Conservation (phyloP, 768 basidiomycete genomes). For the Xanthoconium purpureum region DNA sequence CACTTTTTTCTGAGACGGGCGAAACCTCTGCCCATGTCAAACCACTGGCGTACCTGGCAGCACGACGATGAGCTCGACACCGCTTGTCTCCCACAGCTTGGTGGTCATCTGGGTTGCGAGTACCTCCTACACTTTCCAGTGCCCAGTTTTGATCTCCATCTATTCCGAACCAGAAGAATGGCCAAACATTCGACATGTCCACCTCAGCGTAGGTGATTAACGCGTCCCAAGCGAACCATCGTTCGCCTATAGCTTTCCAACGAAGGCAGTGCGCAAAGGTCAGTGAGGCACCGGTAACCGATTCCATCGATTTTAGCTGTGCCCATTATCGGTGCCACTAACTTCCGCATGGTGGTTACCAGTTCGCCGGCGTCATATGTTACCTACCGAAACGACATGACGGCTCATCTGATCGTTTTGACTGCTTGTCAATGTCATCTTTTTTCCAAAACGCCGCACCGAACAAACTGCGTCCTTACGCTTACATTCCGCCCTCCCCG, state of each 20-base stretch:
- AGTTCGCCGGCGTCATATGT: background rate
- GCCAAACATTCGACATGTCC: no score
- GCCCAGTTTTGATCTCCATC: background rate
- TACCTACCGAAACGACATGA: background rate
- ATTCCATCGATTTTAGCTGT: background rate
- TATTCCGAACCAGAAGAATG: background rate
- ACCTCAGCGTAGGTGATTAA: no score
- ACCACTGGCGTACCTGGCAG: conserved; percentile 1
- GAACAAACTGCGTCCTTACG: background rate
- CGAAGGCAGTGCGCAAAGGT: background rate
- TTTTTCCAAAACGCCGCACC: no score
- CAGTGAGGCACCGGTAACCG: background rate
- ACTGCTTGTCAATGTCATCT: background rate
- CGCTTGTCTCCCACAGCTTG: conserved; percentile 12
- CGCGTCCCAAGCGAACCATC: background rate
- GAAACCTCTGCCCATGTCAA: background rate
- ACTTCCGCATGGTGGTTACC: background rate
- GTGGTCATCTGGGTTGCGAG: background rate
- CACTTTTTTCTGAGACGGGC: background rate
- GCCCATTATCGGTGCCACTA: background rate
- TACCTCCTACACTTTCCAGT: background rate
- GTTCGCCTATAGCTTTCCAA: background rate
- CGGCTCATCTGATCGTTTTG: background rate
- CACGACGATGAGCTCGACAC: conserved; percentile 2
- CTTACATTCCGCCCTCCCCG: background rate